These are phyloP conservation scores for Penicillium sp. DNA, from an alignment of 2,329 filamentous ascomycete species.

Conservation along the genomic window DNA sequence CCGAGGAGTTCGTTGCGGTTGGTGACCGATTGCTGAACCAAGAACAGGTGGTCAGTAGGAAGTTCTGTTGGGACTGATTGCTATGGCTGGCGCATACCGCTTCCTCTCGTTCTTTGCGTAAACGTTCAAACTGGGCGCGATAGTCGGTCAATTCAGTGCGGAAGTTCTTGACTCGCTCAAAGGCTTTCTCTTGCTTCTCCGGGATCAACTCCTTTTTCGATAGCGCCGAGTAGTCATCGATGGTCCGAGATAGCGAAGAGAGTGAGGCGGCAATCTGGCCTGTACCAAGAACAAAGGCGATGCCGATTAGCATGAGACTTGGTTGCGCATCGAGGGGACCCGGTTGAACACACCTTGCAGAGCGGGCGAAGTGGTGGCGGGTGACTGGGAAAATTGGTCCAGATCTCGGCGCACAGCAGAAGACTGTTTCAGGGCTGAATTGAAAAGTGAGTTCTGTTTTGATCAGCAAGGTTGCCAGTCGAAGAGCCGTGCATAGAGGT, in stretches of 20 bases:
- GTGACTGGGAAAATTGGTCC: constrained; percentile 65
- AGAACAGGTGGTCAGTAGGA: background rate
- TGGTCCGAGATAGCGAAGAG: constrained; percentile 79
- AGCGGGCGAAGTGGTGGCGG: constrained; percentile 60
- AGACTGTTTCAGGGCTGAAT: constrained; percentile 81
- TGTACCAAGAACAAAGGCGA: constrained; percentile 34
- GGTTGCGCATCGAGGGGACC: background rate
- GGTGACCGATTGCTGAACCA: constrained; percentile 58
- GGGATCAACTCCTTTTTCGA: constrained; percentile 86
- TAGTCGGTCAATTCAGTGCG: constrained; percentile 79
- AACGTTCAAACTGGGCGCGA: constrained; percentile 71
- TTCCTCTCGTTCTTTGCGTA: constrained; percentile 79
- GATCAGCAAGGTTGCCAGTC: background rate
- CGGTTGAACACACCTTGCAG: constrained; percentile 54
- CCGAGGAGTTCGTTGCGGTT: constrained; percentile 83
- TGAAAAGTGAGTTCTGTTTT: constrained; percentile 76
- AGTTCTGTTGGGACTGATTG: background rate
- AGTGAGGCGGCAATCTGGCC: constrained; percentile 78
- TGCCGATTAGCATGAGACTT: constrained; percentile 9
- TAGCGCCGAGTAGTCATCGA: constrained; percentile 87
- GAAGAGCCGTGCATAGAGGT: background rate
- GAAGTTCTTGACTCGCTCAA: constrained; percentile 83
- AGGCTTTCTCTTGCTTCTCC: constrained; percentile 88
- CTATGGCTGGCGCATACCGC: constrained; percentile 47
- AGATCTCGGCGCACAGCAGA: constrained; percentile 77